Percentiles rank a stretch among this genome's conserved stretches.
Conservation (phyloP, 306 rosid genomes). For the Canavalia gladiata region DNA sequence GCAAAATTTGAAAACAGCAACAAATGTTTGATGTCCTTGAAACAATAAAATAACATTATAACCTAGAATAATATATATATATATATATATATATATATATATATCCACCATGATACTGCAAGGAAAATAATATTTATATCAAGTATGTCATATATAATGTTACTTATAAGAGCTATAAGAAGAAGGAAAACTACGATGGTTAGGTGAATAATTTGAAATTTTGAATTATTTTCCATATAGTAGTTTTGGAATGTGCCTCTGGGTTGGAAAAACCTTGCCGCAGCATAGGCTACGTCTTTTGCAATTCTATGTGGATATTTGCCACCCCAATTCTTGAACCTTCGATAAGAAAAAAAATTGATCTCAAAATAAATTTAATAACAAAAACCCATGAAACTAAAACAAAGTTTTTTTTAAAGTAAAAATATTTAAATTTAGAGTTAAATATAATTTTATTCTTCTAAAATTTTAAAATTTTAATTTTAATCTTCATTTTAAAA, state of each 20-base stretch:
- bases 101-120: slow-evolving; percentile 64
- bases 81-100: too few relatives aligned
- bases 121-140: neutral
- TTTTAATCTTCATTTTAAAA: too few relatives aligned
- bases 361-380: neutral
- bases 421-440: neutral
- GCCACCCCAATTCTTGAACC: slow-evolving; percentile 72
- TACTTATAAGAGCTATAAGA: neutral
- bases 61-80: too few relatives aligned
- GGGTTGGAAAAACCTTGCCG: slow-evolving; percentile 65
- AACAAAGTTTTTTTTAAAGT: neutral
- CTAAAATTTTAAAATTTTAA: too few relatives aligned
- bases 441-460: too few relatives aligned
- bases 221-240: slow-evolving; percentile 55
- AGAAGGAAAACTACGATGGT: neutral
- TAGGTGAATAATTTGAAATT: neutral
- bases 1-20: neutral
- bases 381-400: neutral
- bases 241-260: slow-evolving; percentile 75
- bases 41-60: neutral
- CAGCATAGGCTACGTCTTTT: slow-evolving; percentile 67
- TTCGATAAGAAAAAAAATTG: neutral
- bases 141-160: neutral
- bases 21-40: too few relatives aligned
- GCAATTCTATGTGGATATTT: slow-evolving; percentile 65